Evolutionary conservation across 1,284 basidiomycete species (phyloP).

Genomic region (Ustilago crameri): DNA sequence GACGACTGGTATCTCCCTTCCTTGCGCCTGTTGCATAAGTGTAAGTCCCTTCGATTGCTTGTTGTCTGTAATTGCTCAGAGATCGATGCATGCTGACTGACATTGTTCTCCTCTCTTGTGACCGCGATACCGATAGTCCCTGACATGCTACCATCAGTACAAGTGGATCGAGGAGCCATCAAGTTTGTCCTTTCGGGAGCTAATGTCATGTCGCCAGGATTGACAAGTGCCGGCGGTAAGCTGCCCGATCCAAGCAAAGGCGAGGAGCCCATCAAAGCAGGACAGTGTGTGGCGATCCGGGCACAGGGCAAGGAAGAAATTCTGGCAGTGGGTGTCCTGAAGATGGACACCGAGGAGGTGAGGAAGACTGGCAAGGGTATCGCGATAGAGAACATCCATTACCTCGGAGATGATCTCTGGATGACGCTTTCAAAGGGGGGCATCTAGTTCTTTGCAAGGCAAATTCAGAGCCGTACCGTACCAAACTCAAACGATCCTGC

Average conservation of each 20-base stretch:
- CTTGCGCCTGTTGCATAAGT: slow-evolving; percentile 87
- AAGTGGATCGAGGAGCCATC: slow-evolving; percentile 95
- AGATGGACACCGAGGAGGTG: slow-evolving; percentile 88
- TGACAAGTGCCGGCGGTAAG: slow-evolving; percentile 89
- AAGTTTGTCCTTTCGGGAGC: slow-evolving; percentile 87
- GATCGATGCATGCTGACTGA: slow-evolving; percentile 3
- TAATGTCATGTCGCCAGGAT: slow-evolving; percentile 77
- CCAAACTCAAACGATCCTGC: no score
- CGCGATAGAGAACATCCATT: slow-evolving; percentile 86
- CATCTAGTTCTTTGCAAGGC: slow-evolving; percentile 13
- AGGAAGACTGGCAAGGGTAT: slow-evolving; percentile 87
- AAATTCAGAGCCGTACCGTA: no score
- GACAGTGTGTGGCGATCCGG: slow-evolving; percentile 83
- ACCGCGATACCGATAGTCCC: neutral
- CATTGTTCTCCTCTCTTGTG: neutral
- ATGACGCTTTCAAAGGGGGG: slow-evolving; percentile 51
- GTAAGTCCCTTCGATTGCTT: slow-evolving; percentile 23
- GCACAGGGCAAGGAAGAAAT: slow-evolving; percentile 97
- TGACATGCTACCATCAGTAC: slow-evolving; percentile 85
- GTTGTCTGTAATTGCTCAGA: neutral
- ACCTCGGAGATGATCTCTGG: slow-evolving; percentile 74
- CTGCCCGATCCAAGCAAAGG: slow-evolving; percentile 76
- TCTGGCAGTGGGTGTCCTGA: slow-evolving; percentile 85
- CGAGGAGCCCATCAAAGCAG: slow-evolving; percentile 77
- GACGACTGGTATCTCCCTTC: slow-evolving; percentile 93